A percentile compares a stretch with the other conserved stretches of the same genome.
These are phyloP conservation scores for Aphanomyces stellatus DNA, from an alignment of 352 stramenopile species.

Conservation along the genomic window DNA sequence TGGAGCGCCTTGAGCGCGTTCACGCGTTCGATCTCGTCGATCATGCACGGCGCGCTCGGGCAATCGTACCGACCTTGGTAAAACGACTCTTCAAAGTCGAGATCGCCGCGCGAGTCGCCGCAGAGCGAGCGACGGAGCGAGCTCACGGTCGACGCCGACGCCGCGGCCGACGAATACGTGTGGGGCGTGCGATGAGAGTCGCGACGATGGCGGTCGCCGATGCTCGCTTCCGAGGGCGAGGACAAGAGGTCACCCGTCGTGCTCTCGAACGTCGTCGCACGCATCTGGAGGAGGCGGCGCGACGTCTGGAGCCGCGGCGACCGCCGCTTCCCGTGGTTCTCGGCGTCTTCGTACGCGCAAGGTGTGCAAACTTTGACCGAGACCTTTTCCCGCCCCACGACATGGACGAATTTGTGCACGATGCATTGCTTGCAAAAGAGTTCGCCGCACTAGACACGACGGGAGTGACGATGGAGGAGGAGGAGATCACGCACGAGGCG, in stretches of 20 bases:
- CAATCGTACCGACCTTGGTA: slow-evolving; percentile 44
- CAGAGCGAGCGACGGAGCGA: too few relatives aligned
- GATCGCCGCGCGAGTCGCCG: background rate
- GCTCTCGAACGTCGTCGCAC: background rate
- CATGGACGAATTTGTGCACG: background rate
- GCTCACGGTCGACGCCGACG: too few relatives aligned
- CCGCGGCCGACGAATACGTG: too few relatives aligned
- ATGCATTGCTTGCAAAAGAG: slow-evolving; percentile 13
- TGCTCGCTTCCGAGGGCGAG: too few relatives aligned
- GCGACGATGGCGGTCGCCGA: too few relatives aligned
- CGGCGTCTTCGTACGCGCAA: background rate
- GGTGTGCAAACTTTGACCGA: background rate
- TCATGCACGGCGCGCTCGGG: slow-evolving; percentile 41
- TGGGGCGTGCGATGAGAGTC: too few relatives aligned
- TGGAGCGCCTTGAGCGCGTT: slow-evolving; percentile 36
- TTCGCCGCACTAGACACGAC: slow-evolving; percentile 14
- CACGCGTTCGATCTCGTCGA: slow-evolving; percentile 49
- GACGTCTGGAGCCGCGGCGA: background rate
- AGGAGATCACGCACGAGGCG: slow-evolving; percentile 1
- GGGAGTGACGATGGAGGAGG: background rate
- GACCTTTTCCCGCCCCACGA: background rate
- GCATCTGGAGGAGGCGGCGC: background rate
- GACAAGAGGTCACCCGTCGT: background rate
- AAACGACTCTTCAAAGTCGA: background rate
- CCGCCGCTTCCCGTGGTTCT: background rate